Conservation (phyloP, 352 stramenopile genomes). For the Pythium scleroteichum region DNA sequence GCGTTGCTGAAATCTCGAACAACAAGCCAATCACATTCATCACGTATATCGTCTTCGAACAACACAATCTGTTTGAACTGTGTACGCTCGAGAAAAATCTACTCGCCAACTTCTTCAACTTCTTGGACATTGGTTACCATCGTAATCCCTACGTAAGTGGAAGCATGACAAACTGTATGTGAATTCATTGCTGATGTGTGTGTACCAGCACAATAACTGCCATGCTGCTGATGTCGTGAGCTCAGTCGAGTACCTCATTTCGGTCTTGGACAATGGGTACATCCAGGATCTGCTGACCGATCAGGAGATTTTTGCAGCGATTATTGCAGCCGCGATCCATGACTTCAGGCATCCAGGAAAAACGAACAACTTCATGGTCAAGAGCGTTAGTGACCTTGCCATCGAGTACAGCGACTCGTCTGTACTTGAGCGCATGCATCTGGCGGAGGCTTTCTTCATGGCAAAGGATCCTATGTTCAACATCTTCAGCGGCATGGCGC, state of each 20-base stretch:
- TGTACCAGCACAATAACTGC: constrained; percentile 86
- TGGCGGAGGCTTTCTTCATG: constrained; percentile 82
- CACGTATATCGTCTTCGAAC: constrained; percentile 83
- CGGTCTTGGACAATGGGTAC: constrained; percentile 76
- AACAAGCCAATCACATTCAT: constrained; percentile 82
- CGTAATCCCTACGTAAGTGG: constrained; percentile 81
- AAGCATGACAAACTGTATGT: no score
- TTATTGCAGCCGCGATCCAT: constrained; percentile 81
- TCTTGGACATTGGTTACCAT: constrained; percentile 80
- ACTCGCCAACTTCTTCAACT: constrained; percentile 79
- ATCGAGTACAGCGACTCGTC: constrained; percentile 84
- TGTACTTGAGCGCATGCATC: constrained; percentile 85
- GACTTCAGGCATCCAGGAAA: constrained; percentile 84
- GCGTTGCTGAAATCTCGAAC: constrained; percentile 57
- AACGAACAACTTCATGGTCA: constrained; percentile 88
- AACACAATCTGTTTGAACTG: constrained; percentile 79
- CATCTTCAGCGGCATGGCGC: constrained; percentile 69
- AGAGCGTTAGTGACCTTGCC: constrained; percentile 66
- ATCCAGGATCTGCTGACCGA: constrained; percentile 81
- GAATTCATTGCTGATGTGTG: no score
- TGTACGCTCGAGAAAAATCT: constrained; percentile 74
- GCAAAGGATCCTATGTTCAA: constrained; percentile 65
- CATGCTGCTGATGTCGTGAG: constrained; percentile 80
- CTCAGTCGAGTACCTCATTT: constrained; percentile 83
- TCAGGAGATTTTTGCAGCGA: constrained; percentile 78